Evolutionary conservation across 805 yeast genomes (phyloP), one percentile per base, ranked within the genome.

Genomic region (Pichia membranifaciens): DNA sequence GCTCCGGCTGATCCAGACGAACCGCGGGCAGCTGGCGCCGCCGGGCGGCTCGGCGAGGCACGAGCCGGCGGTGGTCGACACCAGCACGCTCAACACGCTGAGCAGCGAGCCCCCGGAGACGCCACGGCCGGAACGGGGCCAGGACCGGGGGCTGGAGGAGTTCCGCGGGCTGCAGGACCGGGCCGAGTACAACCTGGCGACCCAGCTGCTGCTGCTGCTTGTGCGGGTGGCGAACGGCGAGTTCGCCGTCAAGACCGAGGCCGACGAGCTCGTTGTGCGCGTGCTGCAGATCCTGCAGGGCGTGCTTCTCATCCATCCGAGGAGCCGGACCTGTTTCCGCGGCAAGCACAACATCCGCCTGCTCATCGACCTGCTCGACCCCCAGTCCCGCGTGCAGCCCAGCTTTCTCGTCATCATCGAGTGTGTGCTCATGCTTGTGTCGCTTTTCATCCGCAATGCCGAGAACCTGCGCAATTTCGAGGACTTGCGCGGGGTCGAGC

Each of bases 221-320:
- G 18, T 29, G 7, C 15, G 45, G 23, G 12, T 41, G 9, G 36
- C 7, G 33, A 18, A 18, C 32, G n/a, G 15, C 15, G 43, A 29
- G n/a, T n/a, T 40, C 16, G 22, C 34, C n/a, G 33, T 34, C 10
- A 15, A 35, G 10, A 23, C 6, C 4, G 22, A n/a, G 4, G 32
- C 15, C 2, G 23, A 29, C 15, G 25, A 18, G 21, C 23, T 33
- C 5, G 20, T 34, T 32, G 23, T 42, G 13, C 5, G 7, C 13
- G 12, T 31, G 15, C 21, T 42, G n/a, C 38, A 23, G 20, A 35
- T 42, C n/a, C 36, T 42, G 28, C 45, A 42, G 20, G 45, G 45
- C 6, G 25, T 25, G 15, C 23, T 42, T 15, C 21, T 42, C n/a
- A 34, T 42, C 15, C 45, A 42, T 42, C 45, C 45, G 6, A n/a